Conservation (phyloP, 257 asterid species). For the Sherardia arvensis region DNA sequence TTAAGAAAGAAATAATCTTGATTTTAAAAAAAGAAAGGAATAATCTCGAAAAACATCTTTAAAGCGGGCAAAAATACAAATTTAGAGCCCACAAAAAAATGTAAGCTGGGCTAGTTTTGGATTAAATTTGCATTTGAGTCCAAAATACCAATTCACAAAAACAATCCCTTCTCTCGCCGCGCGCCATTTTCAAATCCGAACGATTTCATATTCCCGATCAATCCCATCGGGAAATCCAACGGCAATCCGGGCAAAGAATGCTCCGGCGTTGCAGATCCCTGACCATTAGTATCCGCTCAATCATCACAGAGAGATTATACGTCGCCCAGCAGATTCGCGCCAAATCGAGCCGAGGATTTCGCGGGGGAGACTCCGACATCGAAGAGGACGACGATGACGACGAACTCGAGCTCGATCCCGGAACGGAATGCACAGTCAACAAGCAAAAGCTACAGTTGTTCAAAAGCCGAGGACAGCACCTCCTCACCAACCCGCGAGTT, state of each 20-base stretch:
- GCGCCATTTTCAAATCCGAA: background rate
- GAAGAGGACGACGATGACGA: constrained; percentile 32
- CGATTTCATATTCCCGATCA: background rate
- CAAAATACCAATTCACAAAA: background rate
- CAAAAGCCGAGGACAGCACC: constrained; percentile 91
- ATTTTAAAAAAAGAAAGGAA: too few species aligned
- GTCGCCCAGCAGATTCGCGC: constrained; percentile 27
- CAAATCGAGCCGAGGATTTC: constrained; percentile 29
- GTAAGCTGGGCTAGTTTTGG: background rate
- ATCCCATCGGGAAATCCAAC: background rate
- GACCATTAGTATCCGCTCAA: constrained; percentile 14
- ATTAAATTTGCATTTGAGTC: background rate
- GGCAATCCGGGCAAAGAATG: constrained; percentile 19
- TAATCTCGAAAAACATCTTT: too few species aligned
- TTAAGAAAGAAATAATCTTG: too few species aligned
- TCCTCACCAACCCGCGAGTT: constrained; percentile 62
- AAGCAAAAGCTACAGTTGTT: constrained; percentile 33
- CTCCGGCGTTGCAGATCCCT: constrained; percentile 20
- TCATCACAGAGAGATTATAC: constrained; percentile 2
- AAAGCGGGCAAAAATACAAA: too few species aligned
- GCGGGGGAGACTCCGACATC: constrained; percentile 17
- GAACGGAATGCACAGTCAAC: constrained; percentile 13
- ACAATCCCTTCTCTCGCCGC: background rate
- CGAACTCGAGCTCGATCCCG: constrained; percentile 14
- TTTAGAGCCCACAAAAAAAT: too few species aligned